These are phyloP conservation scores for Chlamydomonas incerta DNA, from an alignment of 139 green algal species.

Conservation along the genomic window DNA sequence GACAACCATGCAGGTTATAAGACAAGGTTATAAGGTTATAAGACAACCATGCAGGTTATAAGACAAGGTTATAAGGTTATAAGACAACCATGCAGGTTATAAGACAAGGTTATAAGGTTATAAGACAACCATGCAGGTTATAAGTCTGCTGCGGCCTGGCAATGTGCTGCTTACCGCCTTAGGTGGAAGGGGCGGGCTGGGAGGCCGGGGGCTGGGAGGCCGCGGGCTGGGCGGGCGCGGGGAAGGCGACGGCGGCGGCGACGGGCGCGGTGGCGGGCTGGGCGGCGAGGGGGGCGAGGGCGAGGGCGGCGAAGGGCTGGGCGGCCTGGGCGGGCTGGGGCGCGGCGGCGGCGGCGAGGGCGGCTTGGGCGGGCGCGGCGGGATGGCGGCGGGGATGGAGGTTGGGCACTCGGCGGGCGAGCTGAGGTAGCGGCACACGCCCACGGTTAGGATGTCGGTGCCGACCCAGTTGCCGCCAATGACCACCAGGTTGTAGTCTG, in stretches of 20 bases:
- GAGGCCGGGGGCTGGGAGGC: neutral
- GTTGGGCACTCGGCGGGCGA: neutral
- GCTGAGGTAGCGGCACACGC: neutral
- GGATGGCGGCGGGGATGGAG: neutral
- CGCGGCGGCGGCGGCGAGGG: neutral
- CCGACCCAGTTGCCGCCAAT: conserved; percentile 5
- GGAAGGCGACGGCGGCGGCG: neutral
- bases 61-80: too few relatives aligned
- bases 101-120: too few relatives aligned
- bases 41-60: too few relatives aligned
- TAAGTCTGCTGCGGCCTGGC: too few relatives aligned
- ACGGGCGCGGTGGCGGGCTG: neutral
- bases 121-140: too few relatives aligned
- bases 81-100: too few relatives aligned
- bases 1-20: too few relatives aligned
- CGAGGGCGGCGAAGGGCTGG: too few relatives aligned
- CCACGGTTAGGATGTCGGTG: neutral
- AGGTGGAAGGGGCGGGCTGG: neutral
- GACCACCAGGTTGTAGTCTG: neutral
- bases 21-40: too few relatives aligned
- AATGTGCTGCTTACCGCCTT: too few relatives aligned
- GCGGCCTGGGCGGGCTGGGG: neutral
- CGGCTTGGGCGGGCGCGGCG: neutral
- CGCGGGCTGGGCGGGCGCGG: neutral
- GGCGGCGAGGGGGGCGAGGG: too few relatives aligned